Evolutionary conservation across 495 filamentous ascomycete species (phyloP).

Genomic region (Mycothermus thermophilus): DNA sequence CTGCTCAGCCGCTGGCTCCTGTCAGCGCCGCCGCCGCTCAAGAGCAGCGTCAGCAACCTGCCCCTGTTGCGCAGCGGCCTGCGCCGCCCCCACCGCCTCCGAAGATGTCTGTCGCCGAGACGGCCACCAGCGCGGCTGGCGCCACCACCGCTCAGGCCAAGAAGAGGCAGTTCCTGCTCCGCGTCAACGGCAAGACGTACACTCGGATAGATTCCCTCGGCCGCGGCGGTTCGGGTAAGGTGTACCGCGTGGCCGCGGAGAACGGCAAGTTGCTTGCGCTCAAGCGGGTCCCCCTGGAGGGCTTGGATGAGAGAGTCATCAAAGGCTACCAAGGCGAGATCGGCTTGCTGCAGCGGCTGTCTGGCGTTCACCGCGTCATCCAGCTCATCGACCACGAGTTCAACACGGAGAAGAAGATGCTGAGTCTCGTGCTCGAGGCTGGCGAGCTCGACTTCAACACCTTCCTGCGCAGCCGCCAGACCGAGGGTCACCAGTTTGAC

Average conservation of each 20-base stretch:
- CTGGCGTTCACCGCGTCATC: conserved; percentile 77
- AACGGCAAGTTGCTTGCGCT: conserved; percentile 88
- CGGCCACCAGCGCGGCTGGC: conserved; percentile 74
- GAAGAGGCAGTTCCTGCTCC: conserved; percentile 65
- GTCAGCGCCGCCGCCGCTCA: conserved; percentile 31
- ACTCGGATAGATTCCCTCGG: conserved; percentile 81
- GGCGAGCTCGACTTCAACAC: conserved; percentile 91
- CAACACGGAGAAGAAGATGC: conserved; percentile 71
- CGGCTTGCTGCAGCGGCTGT: conserved; percentile 69
- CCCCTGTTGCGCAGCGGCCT: conserved; percentile 60
- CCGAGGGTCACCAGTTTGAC: conserved; percentile 66
- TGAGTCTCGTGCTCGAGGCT: conserved; percentile 95
- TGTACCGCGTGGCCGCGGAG: conserved; percentile 94
- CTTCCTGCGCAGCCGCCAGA: conserved; percentile 55
- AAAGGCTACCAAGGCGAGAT: conserved; percentile 94
- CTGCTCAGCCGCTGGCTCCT: conserved; percentile 39
- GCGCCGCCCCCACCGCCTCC: conserved; percentile 75
- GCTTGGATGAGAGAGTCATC: conserved; percentile 71
- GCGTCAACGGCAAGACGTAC: conserved; percentile 84
- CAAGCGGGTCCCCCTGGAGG: conserved; percentile 82
- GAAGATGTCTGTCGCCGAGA: conserved; percentile 89
- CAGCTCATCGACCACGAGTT: conserved; percentile 84
- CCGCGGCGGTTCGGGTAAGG: conserved; percentile 79
- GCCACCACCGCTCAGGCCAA: conserved; percentile 56
- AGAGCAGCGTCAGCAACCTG: conserved; percentile 51